Conservation (phyloP, 148 eudicot genomes). For the Nyssa sinensis region DNA sequence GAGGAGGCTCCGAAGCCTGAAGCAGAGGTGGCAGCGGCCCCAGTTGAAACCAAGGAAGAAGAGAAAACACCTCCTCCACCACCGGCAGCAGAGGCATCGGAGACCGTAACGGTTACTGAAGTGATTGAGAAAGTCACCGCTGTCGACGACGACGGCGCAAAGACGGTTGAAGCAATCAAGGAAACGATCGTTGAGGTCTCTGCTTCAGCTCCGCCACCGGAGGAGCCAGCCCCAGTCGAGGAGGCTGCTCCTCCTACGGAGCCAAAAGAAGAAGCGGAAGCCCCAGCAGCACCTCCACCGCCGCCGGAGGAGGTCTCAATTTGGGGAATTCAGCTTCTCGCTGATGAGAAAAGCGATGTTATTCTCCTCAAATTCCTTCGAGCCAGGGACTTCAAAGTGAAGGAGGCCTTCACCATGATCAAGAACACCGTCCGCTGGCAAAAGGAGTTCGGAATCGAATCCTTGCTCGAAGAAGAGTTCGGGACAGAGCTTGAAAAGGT, state of each 20-base stretch:
- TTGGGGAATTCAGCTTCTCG: conserved; percentile 53
- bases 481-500: conserved; percentile 34
- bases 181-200: conserved; percentile 29
- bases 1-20: neutral
- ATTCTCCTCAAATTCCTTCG: conserved; percentile 45
- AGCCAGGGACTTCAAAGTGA: conserved; percentile 37
- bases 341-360: conserved; percentile 29
- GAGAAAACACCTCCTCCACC: conserved; percentile 9
- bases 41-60: conserved; percentile 7
- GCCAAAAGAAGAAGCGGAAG: neutral
- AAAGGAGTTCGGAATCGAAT: conserved; percentile 41
- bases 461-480: conserved; percentile 33
- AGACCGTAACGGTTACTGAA: neutral
- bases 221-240: neutral
- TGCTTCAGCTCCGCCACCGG: neutral
- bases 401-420: conserved; percentile 43
- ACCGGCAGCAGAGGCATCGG: conserved; percentile 4
- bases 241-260: conserved; percentile 13
- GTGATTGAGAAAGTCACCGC: neutral
- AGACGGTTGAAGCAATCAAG: conserved; percentile 41
- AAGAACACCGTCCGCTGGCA: conserved; percentile 47
- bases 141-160: conserved; percentile 35
- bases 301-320: conserved; percentile 20
- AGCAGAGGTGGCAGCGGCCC: neutral
- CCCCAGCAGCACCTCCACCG: neutral